Percentiles rank a stretch among this genome's conserved stretches.
Conservation (phyloP, 129 eudicot species). For the Kitagawia praeruptora region DNA sequence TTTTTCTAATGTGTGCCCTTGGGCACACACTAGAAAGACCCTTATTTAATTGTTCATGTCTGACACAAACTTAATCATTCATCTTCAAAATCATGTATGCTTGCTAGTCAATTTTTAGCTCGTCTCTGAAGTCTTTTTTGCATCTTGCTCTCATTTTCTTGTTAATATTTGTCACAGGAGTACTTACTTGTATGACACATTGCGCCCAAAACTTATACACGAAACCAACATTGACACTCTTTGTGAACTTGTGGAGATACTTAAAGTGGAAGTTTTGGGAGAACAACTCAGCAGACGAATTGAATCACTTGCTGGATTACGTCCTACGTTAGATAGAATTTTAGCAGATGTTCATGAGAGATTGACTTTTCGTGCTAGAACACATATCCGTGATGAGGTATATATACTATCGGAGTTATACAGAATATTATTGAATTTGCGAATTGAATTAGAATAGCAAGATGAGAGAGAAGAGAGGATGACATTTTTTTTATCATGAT, state of each 20-base stretch:
- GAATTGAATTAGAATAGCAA: background rate
- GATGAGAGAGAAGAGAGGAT: background rate
- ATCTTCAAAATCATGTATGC: background rate
- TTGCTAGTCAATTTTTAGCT: background rate
- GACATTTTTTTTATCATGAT: background rate
- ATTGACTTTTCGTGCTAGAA: constrained; percentile 94
- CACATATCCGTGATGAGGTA: constrained; percentile 96
- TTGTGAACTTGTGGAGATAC: constrained; percentile 98
- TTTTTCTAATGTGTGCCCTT: too few species aligned
- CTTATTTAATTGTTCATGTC: background rate
- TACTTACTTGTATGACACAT: constrained; percentile 77
- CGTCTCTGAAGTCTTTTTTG: background rate
- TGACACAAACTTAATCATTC: background rate
- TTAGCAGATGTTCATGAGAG: constrained; percentile 97
- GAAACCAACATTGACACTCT: constrained; percentile 86
- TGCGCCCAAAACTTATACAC: constrained; percentile 87
- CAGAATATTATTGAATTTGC: background rate
- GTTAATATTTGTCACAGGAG: constrained; percentile 44
- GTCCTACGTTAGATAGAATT: constrained; percentile 86
- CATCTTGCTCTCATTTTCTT: background rate
- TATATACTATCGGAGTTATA: background rate
- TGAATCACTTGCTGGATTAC: constrained; percentile 86
- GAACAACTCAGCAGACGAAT: constrained; percentile 78
- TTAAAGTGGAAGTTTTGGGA: constrained; percentile 86
- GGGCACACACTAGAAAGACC: too few species aligned